Base-by-base conservation (phyloP, 2,329 filamentous ascomycete genomes). In the Didymosphaeria variabile region DNA sequence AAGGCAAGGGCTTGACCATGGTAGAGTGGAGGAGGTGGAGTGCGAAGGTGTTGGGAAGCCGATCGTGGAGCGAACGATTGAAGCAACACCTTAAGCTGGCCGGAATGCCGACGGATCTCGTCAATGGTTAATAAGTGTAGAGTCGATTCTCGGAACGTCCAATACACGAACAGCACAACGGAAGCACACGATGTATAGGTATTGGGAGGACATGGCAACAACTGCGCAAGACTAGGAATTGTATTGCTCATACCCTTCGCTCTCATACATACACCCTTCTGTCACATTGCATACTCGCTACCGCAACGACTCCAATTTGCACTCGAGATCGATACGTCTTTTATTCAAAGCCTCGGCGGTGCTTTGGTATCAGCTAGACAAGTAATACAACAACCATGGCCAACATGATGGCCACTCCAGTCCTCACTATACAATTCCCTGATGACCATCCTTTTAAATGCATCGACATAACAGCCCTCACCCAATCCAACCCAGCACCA, bases 311-410 rank as follows among this genome's bases (percentile, higher is more conserved):
- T 40, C 17, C 6, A 19, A 17, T 7, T 40, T 40, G 38, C 17
- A 19, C 1, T n/a, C n/a, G 17, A 40, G 38, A 19, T 40, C 2
- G 15, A 40, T 19, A 23, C 19, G 2, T 4, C 7, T 44, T 23
- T 45, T 23, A 2, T 23, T 45, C 42, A 45, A 23, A 45, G 19
- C 42, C 19, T 23, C 8, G 8, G 19, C 42, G 3, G 19, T 45
- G 42, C 42, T 45, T 21, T 45, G 19, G 10, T 12, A 21, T 45
- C 12, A 23, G 42, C 19, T 45, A 45, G 19, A 45, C 42, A 45
- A 23, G 19, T 45, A 21, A 88, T 85, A 55, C 81, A 85, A 55
- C 31, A 36, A 53, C 2, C 6, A 23, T 38, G 3, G 19, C 55
- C 53, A 9, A 44, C 2, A 17, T 9, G 13, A 38, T 44, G 17